A percentile compares a stretch with the other conserved stretches of the same genome.
Conservation (phyloP, 1,284 basidiomycete species). For the Cryptococcus sp. region DNA sequence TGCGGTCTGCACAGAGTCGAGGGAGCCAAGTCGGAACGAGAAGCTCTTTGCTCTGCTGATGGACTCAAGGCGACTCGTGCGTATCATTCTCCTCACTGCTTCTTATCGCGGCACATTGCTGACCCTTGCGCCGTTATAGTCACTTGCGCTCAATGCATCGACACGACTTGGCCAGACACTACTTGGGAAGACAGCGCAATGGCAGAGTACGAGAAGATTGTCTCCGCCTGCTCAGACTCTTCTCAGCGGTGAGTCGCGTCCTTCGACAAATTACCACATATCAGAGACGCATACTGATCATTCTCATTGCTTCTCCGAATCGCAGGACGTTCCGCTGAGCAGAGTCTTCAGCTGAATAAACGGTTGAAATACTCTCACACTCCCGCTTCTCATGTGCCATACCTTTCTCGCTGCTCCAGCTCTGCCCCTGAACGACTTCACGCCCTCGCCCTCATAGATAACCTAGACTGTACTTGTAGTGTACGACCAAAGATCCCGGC, state of each 20-base stretch:
- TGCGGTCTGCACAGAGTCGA: conserved; percentile 28
- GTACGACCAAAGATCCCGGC: too few relatives aligned
- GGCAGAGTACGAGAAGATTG: conserved; percentile 35
- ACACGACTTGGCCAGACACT: conserved; percentile 36
- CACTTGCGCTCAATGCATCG: conserved; percentile 36
- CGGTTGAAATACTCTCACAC: too few relatives aligned
- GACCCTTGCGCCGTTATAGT: conserved; percentile 12
- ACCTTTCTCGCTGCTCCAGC: too few relatives aligned
- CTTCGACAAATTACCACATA: too few relatives aligned
- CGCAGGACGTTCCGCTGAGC: too few relatives aligned
- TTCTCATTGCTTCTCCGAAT: too few relatives aligned
- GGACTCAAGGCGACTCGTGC: conserved; percentile 34
- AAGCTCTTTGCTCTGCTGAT: conserved; percentile 30
- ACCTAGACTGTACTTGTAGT: too few relatives aligned
- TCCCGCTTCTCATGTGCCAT: too few relatives aligned
- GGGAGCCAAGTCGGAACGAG: conserved; percentile 30
- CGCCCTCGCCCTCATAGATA: too few relatives aligned
- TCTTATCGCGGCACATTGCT: neutral
- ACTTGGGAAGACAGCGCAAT: conserved; percentile 34
- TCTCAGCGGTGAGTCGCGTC: conserved; percentile 24
- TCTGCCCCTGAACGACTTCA: too few relatives aligned
- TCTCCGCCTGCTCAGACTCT: conserved; percentile 23
- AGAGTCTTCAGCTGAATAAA: too few relatives aligned
- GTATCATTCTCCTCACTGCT: conserved; percentile 3
- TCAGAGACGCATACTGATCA: too few relatives aligned